phyloP scores from a whole-genome alignment of 2,329 filamentous ascomycete species.

The Chaetomium strumarium region DNA sequence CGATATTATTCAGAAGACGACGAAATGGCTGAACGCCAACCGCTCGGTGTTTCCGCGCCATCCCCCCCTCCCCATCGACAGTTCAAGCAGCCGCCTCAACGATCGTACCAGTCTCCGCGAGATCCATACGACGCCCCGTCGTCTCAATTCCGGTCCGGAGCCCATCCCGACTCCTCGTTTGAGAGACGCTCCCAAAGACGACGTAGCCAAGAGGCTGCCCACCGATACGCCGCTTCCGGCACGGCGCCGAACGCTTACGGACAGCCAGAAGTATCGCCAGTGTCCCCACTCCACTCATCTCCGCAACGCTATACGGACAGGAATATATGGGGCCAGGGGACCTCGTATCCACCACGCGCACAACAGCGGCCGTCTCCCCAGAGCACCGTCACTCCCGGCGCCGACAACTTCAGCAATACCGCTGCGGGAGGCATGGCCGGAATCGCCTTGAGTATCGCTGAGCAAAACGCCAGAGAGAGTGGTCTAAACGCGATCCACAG shows the following conservation, averaged over 20 bases:
- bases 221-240: slow-evolving; percentile 22
- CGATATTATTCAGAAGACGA: slow-evolving; percentile 22
- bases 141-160: slow-evolving; percentile 18
- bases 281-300: slow-evolving; percentile 27
- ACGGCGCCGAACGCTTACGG: slow-evolving; percentile 22
- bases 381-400: slow-evolving; percentile 51
- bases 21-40: slow-evolving; percentile 19
- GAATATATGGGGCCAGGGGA: slow-evolving; percentile 23
- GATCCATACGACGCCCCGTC: slow-evolving; percentile 20
- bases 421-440: slow-evolving; percentile 62
- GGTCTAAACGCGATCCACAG: slow-evolving; percentile 55
- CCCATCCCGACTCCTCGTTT: slow-evolving; percentile 36
- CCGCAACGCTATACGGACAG: slow-evolving; percentile 21
- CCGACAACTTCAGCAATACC: slow-evolving; percentile 60
- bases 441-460: slow-evolving; percentile 60
- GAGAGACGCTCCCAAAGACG: slow-evolving; percentile 31
- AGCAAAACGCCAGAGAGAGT: slow-evolving; percentile 58
- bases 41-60: slow-evolving; percentile 13
- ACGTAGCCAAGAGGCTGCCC: slow-evolving; percentile 26
- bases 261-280: slow-evolving; percentile 23
- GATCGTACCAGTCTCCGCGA: slow-evolving; percentile 18
- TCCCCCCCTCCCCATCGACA: slow-evolving; percentile 13
- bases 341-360: slow-evolving; percentile 24
- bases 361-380: slow-evolving; percentile 25
- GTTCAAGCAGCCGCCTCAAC: slow-evolving; percentile 7